Evolutionary conservation across 2,329 filamentous ascomycete species (phyloP), one percentile per base, ranked within the genome.

Genomic region (Chaetomium olivaceum): DNA sequence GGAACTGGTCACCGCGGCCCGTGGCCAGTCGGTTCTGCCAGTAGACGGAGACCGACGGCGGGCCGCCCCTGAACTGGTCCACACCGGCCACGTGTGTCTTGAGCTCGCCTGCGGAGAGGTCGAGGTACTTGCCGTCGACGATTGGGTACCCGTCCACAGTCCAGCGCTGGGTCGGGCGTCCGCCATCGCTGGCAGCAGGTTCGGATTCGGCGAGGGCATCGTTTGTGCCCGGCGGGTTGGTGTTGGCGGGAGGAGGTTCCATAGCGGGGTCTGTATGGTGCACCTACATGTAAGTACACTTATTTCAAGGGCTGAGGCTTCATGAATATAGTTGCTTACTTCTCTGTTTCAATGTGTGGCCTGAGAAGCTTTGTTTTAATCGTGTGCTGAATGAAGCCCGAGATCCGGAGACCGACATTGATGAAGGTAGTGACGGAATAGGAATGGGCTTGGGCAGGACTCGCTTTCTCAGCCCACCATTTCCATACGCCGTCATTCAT

Each of bases 71-170:
- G 16, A 27, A 56, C 21, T 5, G 31, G 33, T 46, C 59, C 33
- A 39, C 46, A 23, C 55, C 36, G 4, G 12, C 23, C 23, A n/a
- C 23, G 51, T 56, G 51, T 4, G 51, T 31, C 25, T 48, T 56
- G 51, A 62, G 12, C 51, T 62, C 51, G 16, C 33, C 60, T 36
- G 36, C 25, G 23, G 23, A 23, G 33, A 56, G 60, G 36, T 55
- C 51, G 60, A 56, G 51, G 51, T 62, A 62, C 16, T 62, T 56
- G 60, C 60, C 60, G 60, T 62, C 60, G 25, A 62, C 33, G 36
- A 62, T 62, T 5, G 60, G 50, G 60, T 62, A 62, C 3, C 51
- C 51, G 36, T 62, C 50, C 9, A 23, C 25, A 16, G 60, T 62
- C 60, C 60, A 56, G 27, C 6, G 25, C 36, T 59, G 56, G 36